phyloP scores from a whole-genome alignment of 306 rosid genomes.

The Inga laurina region DNA sequence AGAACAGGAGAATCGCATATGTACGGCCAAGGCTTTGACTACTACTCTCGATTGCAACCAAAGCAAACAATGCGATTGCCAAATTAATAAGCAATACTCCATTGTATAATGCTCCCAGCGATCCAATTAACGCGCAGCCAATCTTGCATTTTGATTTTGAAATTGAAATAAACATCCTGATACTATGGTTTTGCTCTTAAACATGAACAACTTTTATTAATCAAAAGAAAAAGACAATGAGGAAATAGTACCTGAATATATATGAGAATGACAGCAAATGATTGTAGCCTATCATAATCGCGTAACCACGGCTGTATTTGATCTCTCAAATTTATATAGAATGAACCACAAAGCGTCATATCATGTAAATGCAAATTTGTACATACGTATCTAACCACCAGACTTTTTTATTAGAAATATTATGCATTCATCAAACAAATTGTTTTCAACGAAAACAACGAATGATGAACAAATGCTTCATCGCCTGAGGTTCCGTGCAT shows the following conservation, averaged over 20 bases:
- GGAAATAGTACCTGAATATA: slow-evolving; percentile 70
- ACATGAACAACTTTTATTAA: background rate
- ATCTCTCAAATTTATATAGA: slow-evolving; percentile 48
- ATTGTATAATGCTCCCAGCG: slow-evolving; percentile 87
- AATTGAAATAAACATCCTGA: background rate
- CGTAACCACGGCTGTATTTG: slow-evolving; percentile 84
- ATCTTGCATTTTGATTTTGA: slow-evolving; percentile 47
- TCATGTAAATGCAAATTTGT: background rate
- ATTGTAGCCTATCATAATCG: slow-evolving; percentile 90
- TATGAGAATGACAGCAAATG: slow-evolving; percentile 72
- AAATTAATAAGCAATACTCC: slow-evolving; percentile 81
- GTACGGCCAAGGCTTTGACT: slow-evolving; percentile 95
- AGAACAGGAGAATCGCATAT: slow-evolving; percentile 87
- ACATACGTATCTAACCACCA: background rate
- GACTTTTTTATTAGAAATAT: background rate
- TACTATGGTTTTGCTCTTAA: background rate
- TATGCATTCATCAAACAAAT: slow-evolving; percentile 14
- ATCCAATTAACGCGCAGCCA: slow-evolving; percentile 87
- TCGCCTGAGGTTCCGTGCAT: slow-evolving; percentile 2
- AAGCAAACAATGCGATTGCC: slow-evolving; percentile 80
- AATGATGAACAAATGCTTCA: slow-evolving; percentile 13
- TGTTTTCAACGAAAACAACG: background rate
- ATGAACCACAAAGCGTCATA: slow-evolving; percentile 79
- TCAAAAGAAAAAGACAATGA: background rate
- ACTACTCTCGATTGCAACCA: slow-evolving; percentile 95